Evolutionary conservation across 495 filamentous ascomycete species (phyloP), one percentile per base, ranked within the genome.

Genomic region (Rhypophila decipiens): DNA sequence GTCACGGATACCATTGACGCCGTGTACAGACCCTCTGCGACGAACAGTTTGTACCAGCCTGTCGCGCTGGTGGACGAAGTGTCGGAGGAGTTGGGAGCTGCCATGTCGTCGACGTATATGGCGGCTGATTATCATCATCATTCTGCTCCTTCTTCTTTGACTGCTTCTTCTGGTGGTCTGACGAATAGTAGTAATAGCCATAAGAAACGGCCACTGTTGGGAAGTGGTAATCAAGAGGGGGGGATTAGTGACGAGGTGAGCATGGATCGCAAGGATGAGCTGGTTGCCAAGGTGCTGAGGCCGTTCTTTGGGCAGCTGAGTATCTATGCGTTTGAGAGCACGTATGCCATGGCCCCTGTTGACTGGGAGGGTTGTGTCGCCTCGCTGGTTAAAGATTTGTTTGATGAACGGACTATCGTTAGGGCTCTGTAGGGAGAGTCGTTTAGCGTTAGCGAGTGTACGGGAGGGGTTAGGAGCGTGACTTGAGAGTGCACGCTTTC

Each of bases 1-100:
- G 81, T 97, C 20, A 91, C 90, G 4, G 94, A 99, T 61, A 96
- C 90, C 29, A 90, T 96, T 53, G 93, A 99, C 59, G 90, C 94
- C 1, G 88, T 97, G 19, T 97, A 97, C 59, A 80, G 85, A 13
- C 84, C 89, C 1, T 65, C 78, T n/a, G 68, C 74, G 41, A n/a
- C n/a, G n/a, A n/a, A n/a, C n/a, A n/a, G n/a, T n/a, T n/a, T n/a
- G n/a, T 86, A 83, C 69, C 75, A 81, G 44, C 80, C 90, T 1
- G 72, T 84, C 3, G 88, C 89, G 1, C 74, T 97, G 10, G 84
- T 86, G 15, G 93, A 98, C 53, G 87, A 91, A 56, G 70, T 98
- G 7, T 85, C 87, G 0, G 87, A 93, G 54, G 84, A 81, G 49
- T 70, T 96, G 0, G 85, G 85, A 9, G 60, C 73, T 12, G 41